Evolutionary conservation across 257 asterid genomes (phyloP), one percentile per base, ranked within the genome.

Genomic region (Lantana camara): DNA sequence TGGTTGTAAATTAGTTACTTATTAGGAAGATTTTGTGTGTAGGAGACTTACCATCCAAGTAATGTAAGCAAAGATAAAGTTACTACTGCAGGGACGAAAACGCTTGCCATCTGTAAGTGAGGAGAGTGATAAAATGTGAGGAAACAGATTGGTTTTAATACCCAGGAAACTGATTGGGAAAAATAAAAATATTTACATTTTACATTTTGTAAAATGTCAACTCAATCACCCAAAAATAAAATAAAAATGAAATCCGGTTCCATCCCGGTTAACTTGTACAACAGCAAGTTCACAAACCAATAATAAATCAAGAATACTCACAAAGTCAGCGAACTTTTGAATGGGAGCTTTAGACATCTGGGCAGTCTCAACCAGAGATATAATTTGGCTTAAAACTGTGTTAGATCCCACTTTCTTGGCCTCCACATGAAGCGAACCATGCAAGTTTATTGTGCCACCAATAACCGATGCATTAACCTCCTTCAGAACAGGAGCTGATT

Each of bases 371-470:
- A 83, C 84, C 9, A 80, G 75, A 69, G 85, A 80, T 66, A 85
- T 85, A 59, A 85, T 85, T 78, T 85, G 93, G 78, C 87, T 85
- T 81, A 85, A 67, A 69, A 85, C 80, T 51, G 93, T 80, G 72
- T 78, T 78, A 9, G 93, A 82, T 55, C 93, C 93, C 52, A 85
- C 93, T 82, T 80, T 82, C 69, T 47, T 75, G 44, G 89, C 89
- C 73, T 72, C 77, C 76, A 82, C 42, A 70, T 85, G 89, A 52
- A 85, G 89, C 46, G 70, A 70, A 62, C 93, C 93, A 60, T 85
- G 89, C 48, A 82, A 75, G 66, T 85, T 85, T 73, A 85, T 82
- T 44, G 93, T 85, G 42, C 93, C 93, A 44, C 93, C 93, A 76
- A 82, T 80, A 58, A 82, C 87, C 13, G 63, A 46, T 50, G 85